A percentile compares a stretch with the other conserved stretches of the same genome.
These are phyloP conservation scores for Monilinia polystroma DNA, from an alignment of 2,329 filamentous ascomycete genomes.

Conservation along the genomic window DNA sequence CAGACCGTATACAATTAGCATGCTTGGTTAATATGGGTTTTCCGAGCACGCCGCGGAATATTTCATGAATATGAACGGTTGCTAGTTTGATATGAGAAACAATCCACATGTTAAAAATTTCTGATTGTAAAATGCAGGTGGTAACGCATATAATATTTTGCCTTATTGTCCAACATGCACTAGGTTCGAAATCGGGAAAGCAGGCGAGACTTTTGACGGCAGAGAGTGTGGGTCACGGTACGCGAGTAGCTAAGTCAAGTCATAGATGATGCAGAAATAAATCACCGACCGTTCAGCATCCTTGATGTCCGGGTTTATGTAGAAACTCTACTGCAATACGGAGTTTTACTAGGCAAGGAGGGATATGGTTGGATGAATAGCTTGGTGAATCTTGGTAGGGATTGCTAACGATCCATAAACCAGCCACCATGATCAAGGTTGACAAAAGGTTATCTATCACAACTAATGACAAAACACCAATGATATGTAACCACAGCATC, in stretches of 20 bases:
- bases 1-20: neutral
- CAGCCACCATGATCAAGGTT: constrained; percentile 15
- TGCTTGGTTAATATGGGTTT: neutral
- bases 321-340: constrained; percentile 1
- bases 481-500: constrained; percentile 6
- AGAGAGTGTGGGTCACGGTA: constrained; percentile 10
- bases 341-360: neutral
- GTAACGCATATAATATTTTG: neutral
- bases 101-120: constrained; percentile 14
- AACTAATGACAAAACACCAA: constrained; percentile 19
- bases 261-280: constrained; percentile 19
- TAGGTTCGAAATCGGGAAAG: constrained; percentile 17
- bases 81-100: neutral
- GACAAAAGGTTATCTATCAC: neutral
- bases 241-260: constrained; percentile 11
- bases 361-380: neutral
- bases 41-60: neutral
- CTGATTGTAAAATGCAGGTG: constrained; percentile 3
- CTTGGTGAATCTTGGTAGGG: constrained; percentile 7
- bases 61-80: neutral
- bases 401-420: constrained; percentile 12
- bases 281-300: constrained; percentile 17
- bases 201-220: constrained; percentile 15
- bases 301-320: constrained; percentile 1
- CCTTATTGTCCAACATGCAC: neutral